Evolutionary conservation across 2,329 filamentous ascomycete species (phyloP), one percentile per base, ranked within the genome.

Genomic region (Fusarium tjaetaba): DNA sequence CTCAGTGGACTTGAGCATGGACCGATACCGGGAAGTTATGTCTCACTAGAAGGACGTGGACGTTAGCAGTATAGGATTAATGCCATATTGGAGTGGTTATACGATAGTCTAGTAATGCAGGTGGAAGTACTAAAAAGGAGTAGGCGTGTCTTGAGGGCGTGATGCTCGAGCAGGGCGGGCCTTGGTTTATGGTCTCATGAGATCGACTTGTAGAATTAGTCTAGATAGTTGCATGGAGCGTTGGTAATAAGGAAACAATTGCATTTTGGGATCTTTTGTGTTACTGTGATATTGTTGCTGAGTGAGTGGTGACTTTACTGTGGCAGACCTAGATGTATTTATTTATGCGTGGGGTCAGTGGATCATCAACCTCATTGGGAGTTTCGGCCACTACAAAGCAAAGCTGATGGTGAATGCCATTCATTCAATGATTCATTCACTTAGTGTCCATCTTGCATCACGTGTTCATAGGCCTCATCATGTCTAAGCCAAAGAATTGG

Each of bases 21-120:
- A 88, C 61, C 93, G 93, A 77, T 94, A 93, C 80, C 86, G 86
- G 66, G 87, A 88, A 64, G 85, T 93, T 45, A 90, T 92, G 88
- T 88, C 84, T 10, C 81, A 83, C 57, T 84, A 67, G 78, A 70
- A 46, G 57, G 60, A 53, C 51, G 24, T 22, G 46, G 34, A 26
- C 55, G 28, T 15, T 28, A 30, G n/a, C n/a, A 52, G 68, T 74
- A 60, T 61, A 65, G 63, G 62, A 45, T 49, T 53, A 22, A 46
- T 61, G 66, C 55, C 43, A 36, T 36, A 67, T 61, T 57, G 41
- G 61, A 41, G 52, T 49, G 65, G 66, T 66, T 72, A 73, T 68
- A 68, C 43, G 60, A 76, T 68, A 65, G 61, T 70, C 64, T 70
- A 70, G 64, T 65, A 76, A 71, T 75, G 41, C 55, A 58, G 51